These are phyloP conservation scores for Jamesozyma piceae DNA, from an alignment of 805 yeast species.

Conservation along the genomic window DNA sequence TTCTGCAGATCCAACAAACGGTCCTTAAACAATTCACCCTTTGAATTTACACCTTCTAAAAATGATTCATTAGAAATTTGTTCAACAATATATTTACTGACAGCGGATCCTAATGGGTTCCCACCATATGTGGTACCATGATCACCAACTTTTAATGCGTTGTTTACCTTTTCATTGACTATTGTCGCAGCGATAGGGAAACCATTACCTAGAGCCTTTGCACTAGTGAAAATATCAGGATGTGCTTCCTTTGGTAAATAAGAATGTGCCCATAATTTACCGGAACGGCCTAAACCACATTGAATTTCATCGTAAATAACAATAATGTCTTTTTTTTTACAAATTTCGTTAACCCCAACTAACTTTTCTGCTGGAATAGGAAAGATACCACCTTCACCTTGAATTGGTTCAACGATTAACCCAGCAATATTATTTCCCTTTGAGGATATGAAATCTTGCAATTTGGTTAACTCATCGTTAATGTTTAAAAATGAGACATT, in stretches of 20 bases:
- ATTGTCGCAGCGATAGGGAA: constrained; percentile 93
- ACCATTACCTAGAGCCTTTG: constrained; percentile 95
- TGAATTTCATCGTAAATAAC: constrained; percentile 93
- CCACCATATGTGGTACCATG: constrained; percentile 99
- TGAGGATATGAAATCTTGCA: constrained; percentile 15
- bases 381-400: constrained; percentile 95
- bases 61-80: constrained; percentile 55
- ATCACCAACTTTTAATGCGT: constrained; percentile 73
- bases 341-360: constrained; percentile 52
- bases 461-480: constrained; percentile 28
- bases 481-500: constrained; percentile 47
- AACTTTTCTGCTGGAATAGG: constrained; percentile 58
- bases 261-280: constrained; percentile 87
- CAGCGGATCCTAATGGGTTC: constrained; percentile 81
- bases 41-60: constrained; percentile 47
- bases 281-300: constrained; percentile 91
- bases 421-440: constrained; percentile 52
- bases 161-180: constrained; percentile 71
- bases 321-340: constrained; percentile 59
- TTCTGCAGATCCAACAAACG: constrained; percentile 43
- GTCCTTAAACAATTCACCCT: constrained; percentile 47
- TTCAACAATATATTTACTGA: constrained; percentile 68
- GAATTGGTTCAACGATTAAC: constrained; percentile 92
- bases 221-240: constrained; percentile 90
- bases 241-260: constrained; percentile 68